Evolutionary conservation across 1,284 basidiomycete species (phyloP).

Genomic region (Microstroma glucosiphilum): DNA sequence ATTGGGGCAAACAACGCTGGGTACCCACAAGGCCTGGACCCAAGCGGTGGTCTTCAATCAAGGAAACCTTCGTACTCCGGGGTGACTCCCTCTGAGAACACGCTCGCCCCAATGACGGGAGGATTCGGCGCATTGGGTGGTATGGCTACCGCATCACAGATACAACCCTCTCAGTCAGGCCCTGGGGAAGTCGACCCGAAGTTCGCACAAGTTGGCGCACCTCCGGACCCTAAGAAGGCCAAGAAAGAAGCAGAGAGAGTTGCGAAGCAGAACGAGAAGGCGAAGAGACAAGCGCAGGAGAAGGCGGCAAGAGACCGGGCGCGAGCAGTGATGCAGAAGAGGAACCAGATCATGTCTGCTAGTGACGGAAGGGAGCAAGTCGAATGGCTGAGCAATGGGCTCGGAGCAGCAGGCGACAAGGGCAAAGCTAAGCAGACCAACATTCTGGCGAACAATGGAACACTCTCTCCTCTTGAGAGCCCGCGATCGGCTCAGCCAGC

Average conservation of each 20-base stretch:
- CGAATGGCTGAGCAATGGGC: constrained; percentile 29
- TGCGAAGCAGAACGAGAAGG: constrained; percentile 74
- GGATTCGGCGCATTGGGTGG: too few species aligned
- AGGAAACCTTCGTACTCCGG: background rate
- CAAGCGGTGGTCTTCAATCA: background rate
- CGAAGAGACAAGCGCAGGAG: constrained; percentile 71
- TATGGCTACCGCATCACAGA: too few species aligned
- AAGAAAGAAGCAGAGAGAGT: constrained; percentile 84
- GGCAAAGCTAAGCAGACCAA: constrained; percentile 38
- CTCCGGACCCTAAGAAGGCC: constrained; percentile 68
- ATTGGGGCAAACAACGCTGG: background rate
- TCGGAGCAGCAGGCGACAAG: constrained; percentile 25
- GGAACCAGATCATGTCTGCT: constrained; percentile 51
- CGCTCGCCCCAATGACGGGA: background rate
- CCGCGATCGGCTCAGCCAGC: background rate
- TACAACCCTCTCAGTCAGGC: too few species aligned
- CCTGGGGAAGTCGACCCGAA: constrained; percentile 23
- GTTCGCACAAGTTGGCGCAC: constrained; percentile 51
- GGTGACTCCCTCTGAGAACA: too few species aligned
- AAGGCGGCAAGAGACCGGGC: constrained; percentile 71
- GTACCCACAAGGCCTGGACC: background rate
- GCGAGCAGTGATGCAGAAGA: constrained; percentile 89
- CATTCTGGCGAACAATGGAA: constrained; percentile 1
- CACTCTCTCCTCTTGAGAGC: background rate
- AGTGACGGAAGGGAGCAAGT: constrained; percentile 38